Percentiles rank a stretch among this genome's conserved stretches.
Conservation (phyloP, 306 rosid genomes). For the Dryas octopetala region DNA sequence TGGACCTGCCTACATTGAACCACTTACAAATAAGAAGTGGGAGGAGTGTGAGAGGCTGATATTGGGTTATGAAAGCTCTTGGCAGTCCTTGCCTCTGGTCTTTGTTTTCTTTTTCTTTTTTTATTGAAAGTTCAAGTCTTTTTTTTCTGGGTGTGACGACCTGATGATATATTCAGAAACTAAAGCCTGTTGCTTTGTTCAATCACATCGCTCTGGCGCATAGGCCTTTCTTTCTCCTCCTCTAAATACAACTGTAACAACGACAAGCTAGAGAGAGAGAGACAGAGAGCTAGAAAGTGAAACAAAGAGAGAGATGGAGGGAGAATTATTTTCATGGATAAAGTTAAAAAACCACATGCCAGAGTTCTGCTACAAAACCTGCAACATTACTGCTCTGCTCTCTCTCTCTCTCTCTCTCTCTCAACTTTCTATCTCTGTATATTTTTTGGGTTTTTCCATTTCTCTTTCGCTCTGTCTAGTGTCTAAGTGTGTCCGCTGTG, state of each 20-base stretch:
- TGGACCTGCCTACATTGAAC: conserved; percentile 26
- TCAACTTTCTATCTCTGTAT: conserved; percentile 27
- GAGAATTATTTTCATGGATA: conserved; percentile 64
- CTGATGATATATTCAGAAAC: conserved; percentile 19
- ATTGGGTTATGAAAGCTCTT: background rate
- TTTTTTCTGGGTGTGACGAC: conserved; percentile 24
- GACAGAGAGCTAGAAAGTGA: background rate
- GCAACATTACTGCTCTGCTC: conserved; percentile 50
- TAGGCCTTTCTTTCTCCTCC: conserved; percentile 15
- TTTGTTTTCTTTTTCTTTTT: conserved; percentile 8
- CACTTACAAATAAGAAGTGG: conserved; percentile 15
- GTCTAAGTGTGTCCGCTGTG: conserved; percentile 23
- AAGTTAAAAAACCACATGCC: conserved; percentile 75
- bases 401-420: background rate
- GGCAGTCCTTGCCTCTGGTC: background rate
- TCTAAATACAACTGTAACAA: conserved; percentile 44
- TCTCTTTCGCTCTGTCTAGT: conserved; percentile 21
- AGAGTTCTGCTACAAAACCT: conserved; percentile 69
- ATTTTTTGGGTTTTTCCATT: background rate
- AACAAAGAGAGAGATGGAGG: background rate
- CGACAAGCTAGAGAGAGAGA: conserved; percentile 20
- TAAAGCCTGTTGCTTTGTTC: conserved; percentile 42
- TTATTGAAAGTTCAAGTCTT: background rate
- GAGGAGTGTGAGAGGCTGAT: background rate
- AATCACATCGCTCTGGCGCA: conserved; percentile 73